These are phyloP conservation scores for Chrysoporthe austroafricana DNA, from an alignment of 2,329 filamentous ascomycete species.

Conservation along the genomic window DNA sequence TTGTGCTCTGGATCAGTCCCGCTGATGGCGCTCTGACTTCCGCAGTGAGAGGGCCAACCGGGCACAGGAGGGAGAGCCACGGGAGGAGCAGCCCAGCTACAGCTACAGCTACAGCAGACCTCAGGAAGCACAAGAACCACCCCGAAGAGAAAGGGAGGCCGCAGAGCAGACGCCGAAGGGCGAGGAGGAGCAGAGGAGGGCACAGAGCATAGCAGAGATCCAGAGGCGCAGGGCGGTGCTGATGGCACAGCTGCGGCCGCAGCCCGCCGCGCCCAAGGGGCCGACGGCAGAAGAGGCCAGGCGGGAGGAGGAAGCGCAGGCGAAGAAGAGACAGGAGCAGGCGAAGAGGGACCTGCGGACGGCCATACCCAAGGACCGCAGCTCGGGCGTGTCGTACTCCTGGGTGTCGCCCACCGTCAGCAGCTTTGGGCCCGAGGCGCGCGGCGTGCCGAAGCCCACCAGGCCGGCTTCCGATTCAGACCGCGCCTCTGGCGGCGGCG, in stretches of 20 bases:
- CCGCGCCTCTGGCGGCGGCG: background rate
- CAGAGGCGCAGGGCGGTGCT: constrained; percentile 12
- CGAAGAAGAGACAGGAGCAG: constrained; percentile 1
- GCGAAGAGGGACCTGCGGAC: background rate
- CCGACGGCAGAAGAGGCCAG: background rate
- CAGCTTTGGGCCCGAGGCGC: constrained; percentile 6
- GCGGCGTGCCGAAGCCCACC: background rate
- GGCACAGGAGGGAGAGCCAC: background rate
- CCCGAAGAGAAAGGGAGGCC: background rate
- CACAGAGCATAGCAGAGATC: constrained; percentile 7
- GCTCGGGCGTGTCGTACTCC: constrained; percentile 4
- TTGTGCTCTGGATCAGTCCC: background rate
- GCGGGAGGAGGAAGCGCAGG: background rate
- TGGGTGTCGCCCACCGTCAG: constrained; percentile 10
- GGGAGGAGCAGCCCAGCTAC: background rate
- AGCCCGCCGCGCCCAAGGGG: background rate
- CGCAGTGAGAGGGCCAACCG: constrained; percentile 2
- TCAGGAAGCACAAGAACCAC: background rate
- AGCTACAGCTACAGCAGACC: background rate
- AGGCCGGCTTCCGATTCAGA: background rate
- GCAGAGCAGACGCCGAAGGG: background rate
- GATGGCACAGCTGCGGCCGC: background rate
- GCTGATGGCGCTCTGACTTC: background rate
- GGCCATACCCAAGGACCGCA: constrained; percentile 11
- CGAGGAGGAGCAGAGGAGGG: constrained; percentile 2